Evolutionary conservation across 2,329 filamentous ascomycete species (phyloP), one percentile per base, ranked within the genome.

Genomic region (Colletotrichum siamense): DNA sequence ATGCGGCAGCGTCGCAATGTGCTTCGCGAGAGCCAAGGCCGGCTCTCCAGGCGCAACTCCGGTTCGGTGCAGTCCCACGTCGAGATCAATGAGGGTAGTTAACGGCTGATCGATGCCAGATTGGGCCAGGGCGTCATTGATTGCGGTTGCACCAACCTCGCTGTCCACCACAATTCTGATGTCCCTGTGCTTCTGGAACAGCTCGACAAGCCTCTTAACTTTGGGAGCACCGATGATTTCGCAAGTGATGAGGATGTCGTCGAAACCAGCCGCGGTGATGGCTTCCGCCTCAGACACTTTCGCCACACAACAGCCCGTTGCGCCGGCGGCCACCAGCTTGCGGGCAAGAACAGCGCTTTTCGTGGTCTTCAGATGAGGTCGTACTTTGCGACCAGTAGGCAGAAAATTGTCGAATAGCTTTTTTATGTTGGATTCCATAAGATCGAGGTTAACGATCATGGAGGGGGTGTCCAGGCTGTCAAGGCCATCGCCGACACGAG

Each of bases 311-410:
- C 87, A 87, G 26, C 89, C 88, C 79, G 84, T 89, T 68, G 87
- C 87, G 28, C 88, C 89, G 1, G 88, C 88, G 2, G 82, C 81
- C 55, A 81, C 84, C 66, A 90, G 84, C 63, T 84, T 87, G 15
- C 80, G 77, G 6, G 88, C 89, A 1, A 90, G 82, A 22, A 84
- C 80, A 26, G 85, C 85, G 55, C 86, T 88, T 79, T 90, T 90
- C 67, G 87, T 89, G 6, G 89, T 90, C 78, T 90, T 90, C n/a
- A 89, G 84, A 71, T 90, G 89, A 0, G 89, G 89, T 3, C 89
- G 86, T 76, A 90, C 87, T 70, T 82, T 81, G 26, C 86, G 78
- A 1, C 87, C 87, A 0, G 87, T 87, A 8, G 88, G 87, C 0
- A 88, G 82, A 0, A 91, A 86, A 9, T 81, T 82, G 15, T 80